Evolutionary conservation across 1,284 basidiomycete species (phyloP), one percentile per base, ranked within the genome.

Genomic region (Pseudozyma pruni): DNA sequence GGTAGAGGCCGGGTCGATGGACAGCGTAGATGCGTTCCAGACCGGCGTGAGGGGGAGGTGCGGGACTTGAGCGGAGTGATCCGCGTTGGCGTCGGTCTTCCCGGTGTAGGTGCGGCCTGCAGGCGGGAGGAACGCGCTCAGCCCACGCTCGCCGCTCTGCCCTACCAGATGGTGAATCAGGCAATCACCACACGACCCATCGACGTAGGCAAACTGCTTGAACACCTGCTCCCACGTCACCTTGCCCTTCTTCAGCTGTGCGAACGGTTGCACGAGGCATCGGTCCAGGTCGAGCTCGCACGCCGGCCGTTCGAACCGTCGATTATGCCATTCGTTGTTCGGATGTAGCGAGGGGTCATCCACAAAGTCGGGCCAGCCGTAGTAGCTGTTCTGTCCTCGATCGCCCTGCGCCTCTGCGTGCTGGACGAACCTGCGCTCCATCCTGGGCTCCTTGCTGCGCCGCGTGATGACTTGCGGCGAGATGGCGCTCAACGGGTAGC

Each of bases 161-260:
- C 46, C 50, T 3, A 75, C 46, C 2, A 72, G 52, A 32, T 71
- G 67, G 16, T 64, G 60, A 27, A 75, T 56, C 42, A 75, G 35
- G 32, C 74, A 75, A 37, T 75, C 74, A 25, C 74, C 74, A 40
- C 74, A 75, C 4, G 34, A 35, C 2, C 48, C 32, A 38, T 68
- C 41, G 14, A 40, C 44, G 34, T 57, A 67, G 11, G 62, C 43
- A 19, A 75, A 70, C 23, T 42, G 40, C 49, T 67, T 71, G 37
- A 75, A 75, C 2, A 75, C 55, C 3, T 55, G 13, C 16, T 70
- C 60, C 67, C 67, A 70, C 6, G n/a, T 43, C n/a, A 55, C 19
- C 14, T 39, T 31, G 16, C 51, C 51, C 4, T 27, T 32, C 14
- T 41, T 20, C 35, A 40, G 11, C 14, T 32, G 19, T 1, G 13